These are phyloP conservation scores for Solanum chmielewskii DNA, from an alignment of 257 asterid genomes.

Conservation along the genomic window DNA sequence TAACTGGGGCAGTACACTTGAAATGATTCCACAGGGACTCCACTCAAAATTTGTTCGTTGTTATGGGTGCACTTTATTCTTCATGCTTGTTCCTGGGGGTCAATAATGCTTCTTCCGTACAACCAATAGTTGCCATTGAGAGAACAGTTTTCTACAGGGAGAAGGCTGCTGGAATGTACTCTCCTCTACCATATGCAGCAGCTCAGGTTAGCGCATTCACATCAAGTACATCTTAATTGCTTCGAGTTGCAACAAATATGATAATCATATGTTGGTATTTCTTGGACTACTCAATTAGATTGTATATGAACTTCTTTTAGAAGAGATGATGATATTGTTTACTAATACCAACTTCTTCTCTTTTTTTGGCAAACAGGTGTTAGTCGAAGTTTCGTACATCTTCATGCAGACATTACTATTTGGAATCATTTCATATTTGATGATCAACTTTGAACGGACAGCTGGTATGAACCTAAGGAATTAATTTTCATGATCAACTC, in stretches of 20 bases:
- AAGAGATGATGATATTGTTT: neutral
- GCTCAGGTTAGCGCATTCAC: slow-evolving; percentile 41
- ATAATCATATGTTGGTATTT: neutral
- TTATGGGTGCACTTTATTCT: slow-evolving; percentile 75
- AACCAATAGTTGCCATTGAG: slow-evolving; percentile 68
- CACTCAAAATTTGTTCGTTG: slow-evolving; percentile 48
- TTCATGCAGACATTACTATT: slow-evolving; percentile 49
- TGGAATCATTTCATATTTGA: slow-evolving; percentile 68
- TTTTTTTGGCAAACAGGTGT: slow-evolving; percentile 34
- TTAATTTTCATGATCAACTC: neutral
- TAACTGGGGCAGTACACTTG: neutral
- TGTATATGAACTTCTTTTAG: neutral
- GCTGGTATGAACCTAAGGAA: slow-evolving; percentile 26
- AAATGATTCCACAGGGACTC: slow-evolving; percentile 51
- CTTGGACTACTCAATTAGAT: neutral
- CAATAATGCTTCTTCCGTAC: slow-evolving; percentile 80
- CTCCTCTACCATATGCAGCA: slow-evolving; percentile 65
- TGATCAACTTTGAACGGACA: slow-evolving; percentile 75
- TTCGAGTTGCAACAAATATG: too few relatives aligned
- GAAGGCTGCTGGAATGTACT: slow-evolving; percentile 82
- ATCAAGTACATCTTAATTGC: neutral
- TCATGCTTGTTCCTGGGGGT: slow-evolving; percentile 72
- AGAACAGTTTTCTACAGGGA: slow-evolving; percentile 91
- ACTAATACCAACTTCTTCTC: neutral
- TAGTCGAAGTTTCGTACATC: slow-evolving; percentile 76